These are phyloP conservation scores for Neofusicoccum kwambonambiense DNA, from an alignment of 2,329 filamentous ascomycete species.

Conservation along the genomic window DNA sequence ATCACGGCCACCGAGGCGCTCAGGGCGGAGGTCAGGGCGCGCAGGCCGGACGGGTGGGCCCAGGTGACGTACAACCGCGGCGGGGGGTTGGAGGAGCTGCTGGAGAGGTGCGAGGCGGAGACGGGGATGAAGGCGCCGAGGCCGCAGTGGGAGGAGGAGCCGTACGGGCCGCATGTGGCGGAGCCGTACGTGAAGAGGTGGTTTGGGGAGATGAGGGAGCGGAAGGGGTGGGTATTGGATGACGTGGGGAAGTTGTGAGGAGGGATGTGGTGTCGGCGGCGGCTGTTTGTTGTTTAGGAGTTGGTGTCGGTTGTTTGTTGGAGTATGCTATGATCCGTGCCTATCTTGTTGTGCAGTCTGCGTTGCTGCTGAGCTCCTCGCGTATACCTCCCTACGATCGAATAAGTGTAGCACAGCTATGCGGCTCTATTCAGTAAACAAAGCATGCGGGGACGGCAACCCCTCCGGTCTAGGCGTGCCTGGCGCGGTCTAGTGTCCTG, in stretches of 20 bases:
- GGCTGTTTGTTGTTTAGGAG: background rate
- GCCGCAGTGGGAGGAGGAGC: conserved; percentile 45
- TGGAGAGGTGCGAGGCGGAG: conserved; percentile 38
- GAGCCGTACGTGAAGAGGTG: conserved; percentile 46
- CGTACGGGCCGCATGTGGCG: conserved; percentile 47
- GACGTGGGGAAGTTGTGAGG: background rate
- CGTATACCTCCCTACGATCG: too few species aligned
- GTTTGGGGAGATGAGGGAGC: conserved; percentile 40
- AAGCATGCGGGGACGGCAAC: too few species aligned
- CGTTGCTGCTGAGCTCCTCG: too few species aligned
- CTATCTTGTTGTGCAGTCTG: too few species aligned
- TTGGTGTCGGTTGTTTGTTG: background rate
- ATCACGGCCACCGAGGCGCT: conserved; percentile 37
- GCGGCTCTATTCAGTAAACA: too few species aligned
- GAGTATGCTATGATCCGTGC: too few species aligned
- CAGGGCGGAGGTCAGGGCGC: conserved; percentile 31
- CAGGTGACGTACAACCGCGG: conserved; percentile 43
- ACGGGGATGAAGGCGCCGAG: conserved; percentile 44
- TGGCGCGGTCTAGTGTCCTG: too few species aligned
- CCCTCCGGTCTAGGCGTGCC: too few species aligned
- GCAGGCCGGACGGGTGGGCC: conserved; percentile 24
- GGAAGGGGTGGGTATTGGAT: conserved; percentile 26
- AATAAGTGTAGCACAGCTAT: too few species aligned
- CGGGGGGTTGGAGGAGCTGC: conserved; percentile 42
- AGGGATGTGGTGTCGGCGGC: background rate